phyloP scores from a whole-genome alignment of 192 early-diverging fungal species.

The Backusella tuberculispora region DNA sequence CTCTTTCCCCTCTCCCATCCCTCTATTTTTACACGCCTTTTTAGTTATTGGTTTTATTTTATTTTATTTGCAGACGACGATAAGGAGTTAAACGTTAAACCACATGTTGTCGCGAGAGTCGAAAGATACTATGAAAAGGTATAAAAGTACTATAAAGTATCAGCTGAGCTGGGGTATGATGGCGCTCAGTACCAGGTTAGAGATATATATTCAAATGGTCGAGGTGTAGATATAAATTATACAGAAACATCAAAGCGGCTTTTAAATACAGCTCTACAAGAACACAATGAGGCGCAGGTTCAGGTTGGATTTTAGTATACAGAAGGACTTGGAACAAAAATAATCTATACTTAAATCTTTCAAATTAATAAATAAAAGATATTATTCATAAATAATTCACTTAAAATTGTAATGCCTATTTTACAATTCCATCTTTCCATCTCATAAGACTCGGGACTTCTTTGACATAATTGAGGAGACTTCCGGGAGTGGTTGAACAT shows the following conservation, averaged over 20 bases:
- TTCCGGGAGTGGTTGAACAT: too few species aligned
- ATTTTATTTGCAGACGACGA: neutral
- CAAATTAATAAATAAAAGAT: slow-evolving; percentile 27
- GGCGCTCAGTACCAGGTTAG: slow-evolving; percentile 52
- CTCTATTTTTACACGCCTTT: neutral
- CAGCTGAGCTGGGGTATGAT: slow-evolving; percentile 49
- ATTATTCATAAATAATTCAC: too few species aligned
- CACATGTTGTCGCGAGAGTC: slow-evolving; percentile 20
- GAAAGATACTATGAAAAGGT: slow-evolving; percentile 52
- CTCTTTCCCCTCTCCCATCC: too few species aligned
- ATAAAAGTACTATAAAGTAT: neutral
- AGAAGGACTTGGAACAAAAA: slow-evolving; percentile 41
- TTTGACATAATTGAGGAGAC: too few species aligned
- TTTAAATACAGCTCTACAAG: slow-evolving; percentile 61
- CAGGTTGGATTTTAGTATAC: slow-evolving; percentile 53
- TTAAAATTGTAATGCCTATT: too few species aligned
- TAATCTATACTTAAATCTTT: slow-evolving; percentile 28
- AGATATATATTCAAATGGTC: neutral
- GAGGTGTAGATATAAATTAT: slow-evolving; percentile 36
- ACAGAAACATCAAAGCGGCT: slow-evolving; percentile 63
- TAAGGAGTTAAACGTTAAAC: neutral
- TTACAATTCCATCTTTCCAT: too few species aligned
- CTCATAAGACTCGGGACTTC: too few species aligned
- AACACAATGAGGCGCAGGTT: slow-evolving; percentile 58
- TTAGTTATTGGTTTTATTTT: neutral